Base-by-base conservation (phyloP, 495 filamentous ascomycete species). In the Cercophora sp. region DNA sequence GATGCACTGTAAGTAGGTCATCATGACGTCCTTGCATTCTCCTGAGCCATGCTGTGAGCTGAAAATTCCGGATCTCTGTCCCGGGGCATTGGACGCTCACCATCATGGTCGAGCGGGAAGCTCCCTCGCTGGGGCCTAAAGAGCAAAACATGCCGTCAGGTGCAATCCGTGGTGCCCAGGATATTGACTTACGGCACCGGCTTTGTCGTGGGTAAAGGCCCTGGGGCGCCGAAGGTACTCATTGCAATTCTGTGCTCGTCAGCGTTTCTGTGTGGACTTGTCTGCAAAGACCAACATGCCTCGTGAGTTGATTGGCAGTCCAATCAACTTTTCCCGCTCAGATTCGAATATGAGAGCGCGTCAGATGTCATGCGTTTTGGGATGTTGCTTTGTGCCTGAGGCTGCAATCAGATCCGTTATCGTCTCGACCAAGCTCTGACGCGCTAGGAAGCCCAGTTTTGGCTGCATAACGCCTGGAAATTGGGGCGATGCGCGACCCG, bases 21-120 rank as follows among this genome's bases (percentile, higher is more conserved):
- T 77, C 79, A 96, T 96, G 48, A 93, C 77, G 48, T 84, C 73
- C 66, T 91, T 96, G 80, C 93, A 98, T 74, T 98, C 93, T 60
- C 90, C 91, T 94, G 45, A 5, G 22, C 16, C 22, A 8, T 27
- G 15, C 50, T n/a, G 58, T 45, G 34, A 59, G 56, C 13, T 32
- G 27, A 50, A 34, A 20, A 27, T 25, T 10, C 39, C 8, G 3
- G 19, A 13, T 2, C 42, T 5, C 20, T 36, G 8, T 34, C 20
- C 13, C 45, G 4, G 41, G 13, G 20, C 25, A 23, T 46, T 50
- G 47, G 40, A 15, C 9, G 57, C 73, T 64, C 74, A 91, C 90
- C 91, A 62, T 95, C 90, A 58, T 96, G 92, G 65, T 98, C 93
- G 37, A 98, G 84, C 19, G 93, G 93, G 62, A 98, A 98, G 67